Conservation (phyloP, 176 grass and related monocot species). For the Musa schizocarpa region DNA sequence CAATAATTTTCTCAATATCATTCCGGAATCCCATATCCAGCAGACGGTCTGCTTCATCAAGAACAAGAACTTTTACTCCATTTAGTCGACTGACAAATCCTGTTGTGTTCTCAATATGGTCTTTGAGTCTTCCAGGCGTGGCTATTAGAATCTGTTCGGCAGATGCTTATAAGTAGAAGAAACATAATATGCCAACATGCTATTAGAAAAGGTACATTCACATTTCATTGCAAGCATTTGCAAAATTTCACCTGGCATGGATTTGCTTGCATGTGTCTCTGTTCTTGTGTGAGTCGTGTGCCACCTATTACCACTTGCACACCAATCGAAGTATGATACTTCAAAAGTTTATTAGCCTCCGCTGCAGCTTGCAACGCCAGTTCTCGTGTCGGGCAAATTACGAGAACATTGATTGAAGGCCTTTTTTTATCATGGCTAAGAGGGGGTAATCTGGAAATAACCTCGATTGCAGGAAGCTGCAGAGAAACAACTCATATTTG, state of each 20-base stretch:
- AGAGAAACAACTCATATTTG: slow-evolving; percentile 20
- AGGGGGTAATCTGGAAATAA: slow-evolving; percentile 46
- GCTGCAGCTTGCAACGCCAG: slow-evolving; percentile 79
- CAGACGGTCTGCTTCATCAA: slow-evolving; percentile 94
- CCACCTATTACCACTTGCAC: slow-evolving; percentile 92
- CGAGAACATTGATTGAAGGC: slow-evolving; percentile 75
- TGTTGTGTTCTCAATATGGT: slow-evolving; percentile 97
- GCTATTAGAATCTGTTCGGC: slow-evolving; percentile 69
- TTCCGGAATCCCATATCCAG: slow-evolving; percentile 95
- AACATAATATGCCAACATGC: neutral
- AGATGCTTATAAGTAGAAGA: slow-evolving; percentile 1
- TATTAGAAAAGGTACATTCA: neutral
- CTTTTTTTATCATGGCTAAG: slow-evolving; percentile 54
- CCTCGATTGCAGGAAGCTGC: slow-evolving; percentile 84
- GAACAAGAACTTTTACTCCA: slow-evolving; percentile 84
- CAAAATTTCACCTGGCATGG: slow-evolving; percentile 57
- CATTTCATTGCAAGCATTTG: neutral
- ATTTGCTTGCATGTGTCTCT: slow-evolving; percentile 82
- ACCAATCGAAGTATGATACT: slow-evolving; percentile 77
- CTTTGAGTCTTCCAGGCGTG: slow-evolving; percentile 83
- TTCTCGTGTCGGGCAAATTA: slow-evolving; percentile 84
- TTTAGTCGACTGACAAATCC: slow-evolving; percentile 76
- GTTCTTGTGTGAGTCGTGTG: slow-evolving; percentile 76
- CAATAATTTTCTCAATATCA: slow-evolving; percentile 91
- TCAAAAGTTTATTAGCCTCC: slow-evolving; percentile 80